phyloP scores from a whole-genome alignment of 192 early-diverging fungal genomes.

The Endogone sp. region DNA sequence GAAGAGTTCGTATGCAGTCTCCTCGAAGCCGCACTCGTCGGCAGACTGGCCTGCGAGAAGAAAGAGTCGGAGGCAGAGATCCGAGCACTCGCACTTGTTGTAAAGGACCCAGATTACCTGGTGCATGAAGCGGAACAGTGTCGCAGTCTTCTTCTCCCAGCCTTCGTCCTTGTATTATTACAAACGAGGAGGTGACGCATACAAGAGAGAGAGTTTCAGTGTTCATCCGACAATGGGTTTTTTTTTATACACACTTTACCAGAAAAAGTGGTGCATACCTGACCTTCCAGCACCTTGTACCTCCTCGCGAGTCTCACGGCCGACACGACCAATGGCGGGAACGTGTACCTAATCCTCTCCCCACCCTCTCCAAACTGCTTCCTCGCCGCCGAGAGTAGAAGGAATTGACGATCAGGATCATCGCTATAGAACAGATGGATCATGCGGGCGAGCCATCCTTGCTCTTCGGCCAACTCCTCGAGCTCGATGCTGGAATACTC shows the following conservation, averaged over 20 bases:
- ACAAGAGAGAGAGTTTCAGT: too few relatives aligned
- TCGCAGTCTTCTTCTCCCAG: slow-evolving; percentile 68
- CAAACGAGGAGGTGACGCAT: not conserved
- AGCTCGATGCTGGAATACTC: slow-evolving; percentile 63
- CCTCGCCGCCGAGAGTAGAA: slow-evolving; percentile 73
- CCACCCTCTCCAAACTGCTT: slow-evolving; percentile 90
- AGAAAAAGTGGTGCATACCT: slow-evolving; percentile 19
- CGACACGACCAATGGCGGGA: slow-evolving; percentile 79
- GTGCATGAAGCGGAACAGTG: slow-evolving; percentile 85
- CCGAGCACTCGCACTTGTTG: slow-evolving; percentile 55
- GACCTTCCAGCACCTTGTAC: slow-evolving; percentile 43
- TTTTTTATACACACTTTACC: too few relatives aligned
- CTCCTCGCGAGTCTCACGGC: slow-evolving; percentile 61
- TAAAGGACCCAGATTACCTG: slow-evolving; percentile 75
- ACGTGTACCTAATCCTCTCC: slow-evolving; percentile 86
- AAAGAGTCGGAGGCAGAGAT: slow-evolving; percentile 73
- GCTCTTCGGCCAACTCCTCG: slow-evolving; percentile 91
- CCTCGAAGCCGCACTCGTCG: slow-evolving; percentile 84
- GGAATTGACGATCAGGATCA: slow-evolving; percentile 76
- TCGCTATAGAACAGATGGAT: slow-evolving; percentile 69
- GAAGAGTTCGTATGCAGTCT: slow-evolving; percentile 96
- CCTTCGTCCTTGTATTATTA: slow-evolving; percentile 53
- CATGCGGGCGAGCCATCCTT: slow-evolving; percentile 79
- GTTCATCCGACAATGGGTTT: too few relatives aligned
- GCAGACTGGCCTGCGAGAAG: slow-evolving; percentile 84